phyloP scores from a whole-genome alignment of 2,329 filamentous ascomycete genomes.

The Tolypocladium sp. region DNA sequence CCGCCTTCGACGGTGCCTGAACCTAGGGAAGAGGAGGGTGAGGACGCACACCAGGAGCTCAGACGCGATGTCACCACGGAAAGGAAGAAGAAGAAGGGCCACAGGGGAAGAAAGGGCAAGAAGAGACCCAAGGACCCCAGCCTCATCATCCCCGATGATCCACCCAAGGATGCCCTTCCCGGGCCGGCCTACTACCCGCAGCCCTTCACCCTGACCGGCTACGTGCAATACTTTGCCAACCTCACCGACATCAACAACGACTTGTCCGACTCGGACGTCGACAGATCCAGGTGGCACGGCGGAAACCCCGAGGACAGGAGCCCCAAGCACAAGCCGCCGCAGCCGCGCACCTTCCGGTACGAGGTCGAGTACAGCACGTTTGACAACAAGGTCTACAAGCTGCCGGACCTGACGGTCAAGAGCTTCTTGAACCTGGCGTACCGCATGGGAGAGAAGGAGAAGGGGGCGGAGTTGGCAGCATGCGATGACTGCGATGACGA shows the following conservation, averaged over 20 bases:
- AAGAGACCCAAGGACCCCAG: constrained; percentile 49
- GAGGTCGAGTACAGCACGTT: constrained; percentile 83
- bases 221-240: constrained; percentile 90
- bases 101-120: constrained; percentile 34
- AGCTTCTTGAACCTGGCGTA: constrained; percentile 74
- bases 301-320: constrained; percentile 55
- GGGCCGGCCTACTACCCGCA: constrained; percentile 89
- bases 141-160: constrained; percentile 59
- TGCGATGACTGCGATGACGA: constrained; percentile 16
- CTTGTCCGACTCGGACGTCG: constrained; percentile 26
- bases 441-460: constrained; percentile 50
- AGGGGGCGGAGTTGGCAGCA: constrained; percentile 3
- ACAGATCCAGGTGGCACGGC: constrained; percentile 47
- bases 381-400: constrained; percentile 62
- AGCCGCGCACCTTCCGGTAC: constrained; percentile 59
- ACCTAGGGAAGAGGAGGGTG: constrained; percentile 12
- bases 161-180: constrained; percentile 62
- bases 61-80: constrained; percentile 17
- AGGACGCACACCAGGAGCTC: constrained; percentile 14
- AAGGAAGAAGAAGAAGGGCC: constrained; percentile 27
- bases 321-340: constrained; percentile 37
- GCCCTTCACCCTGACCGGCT: constrained; percentile 67
- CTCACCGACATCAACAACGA: constrained; percentile 83
- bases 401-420: constrained; percentile 76
- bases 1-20: neutral